Percentiles rank a stretch among this genome's conserved stretches.
Conservation (phyloP, 2,329 filamentous ascomycete species). For the Helotiales sp. region DNA sequence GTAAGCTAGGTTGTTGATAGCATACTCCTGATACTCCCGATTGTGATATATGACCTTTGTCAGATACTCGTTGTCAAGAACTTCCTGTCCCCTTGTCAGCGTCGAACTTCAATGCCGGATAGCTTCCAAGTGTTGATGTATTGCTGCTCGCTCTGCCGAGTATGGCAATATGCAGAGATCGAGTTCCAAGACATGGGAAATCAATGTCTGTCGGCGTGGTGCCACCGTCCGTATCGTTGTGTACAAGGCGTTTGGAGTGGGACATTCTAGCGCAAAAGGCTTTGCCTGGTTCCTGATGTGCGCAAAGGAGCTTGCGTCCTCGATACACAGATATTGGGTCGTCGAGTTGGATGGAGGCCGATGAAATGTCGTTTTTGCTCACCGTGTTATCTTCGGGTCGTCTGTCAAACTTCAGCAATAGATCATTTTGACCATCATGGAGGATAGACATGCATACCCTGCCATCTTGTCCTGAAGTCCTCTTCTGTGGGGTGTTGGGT, state of each 20-base stretch:
- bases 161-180: too few species aligned
- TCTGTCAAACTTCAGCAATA: not conserved
- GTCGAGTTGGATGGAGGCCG: not conserved
- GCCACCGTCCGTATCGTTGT: not conserved
- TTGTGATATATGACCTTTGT: slow-evolving; percentile 61
- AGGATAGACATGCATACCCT: not conserved
- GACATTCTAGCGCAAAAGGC: not conserved
- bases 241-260: not conserved
- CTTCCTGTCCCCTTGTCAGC: slow-evolving; percentile 26
- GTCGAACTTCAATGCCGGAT: not conserved
- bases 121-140: not conserved
- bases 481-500: not conserved
- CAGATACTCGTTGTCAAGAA: slow-evolving; percentile 57
- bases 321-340: not conserved
- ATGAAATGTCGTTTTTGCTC: not conserved
- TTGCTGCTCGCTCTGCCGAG: not conserved
- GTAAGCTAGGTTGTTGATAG: slow-evolving; percentile 63
- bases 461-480: not conserved
- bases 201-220: not conserved
- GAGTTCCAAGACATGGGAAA: not conserved
- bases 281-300: not conserved
- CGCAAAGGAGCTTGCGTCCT: not conserved
- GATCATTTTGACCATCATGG: not conserved
- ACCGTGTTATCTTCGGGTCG: not conserved
- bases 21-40: slow-evolving; percentile 66